Evolutionary conservation across 352 stramenopile genomes (phyloP).

Genomic region (Pythium guiyangense): DNA sequence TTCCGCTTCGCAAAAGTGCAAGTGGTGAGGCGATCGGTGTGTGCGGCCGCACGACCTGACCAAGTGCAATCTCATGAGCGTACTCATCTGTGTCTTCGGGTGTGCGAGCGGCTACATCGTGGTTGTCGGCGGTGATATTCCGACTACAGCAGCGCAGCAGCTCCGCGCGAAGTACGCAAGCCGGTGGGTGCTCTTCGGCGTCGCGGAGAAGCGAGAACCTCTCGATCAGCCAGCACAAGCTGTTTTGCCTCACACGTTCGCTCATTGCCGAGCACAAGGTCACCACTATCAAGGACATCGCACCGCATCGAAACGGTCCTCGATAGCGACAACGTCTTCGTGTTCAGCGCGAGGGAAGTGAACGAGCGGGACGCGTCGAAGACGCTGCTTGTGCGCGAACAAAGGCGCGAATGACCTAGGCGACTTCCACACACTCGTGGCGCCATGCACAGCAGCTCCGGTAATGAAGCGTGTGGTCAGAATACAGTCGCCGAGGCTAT

Average conservation of each 20-base stretch:
- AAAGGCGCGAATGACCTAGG: too few species aligned
- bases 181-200: constrained; percentile 38
- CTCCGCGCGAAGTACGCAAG: too few species aligned
- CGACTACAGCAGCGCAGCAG: too few species aligned
- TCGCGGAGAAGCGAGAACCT: constrained; percentile 92
- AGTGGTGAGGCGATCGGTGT: constrained; percentile 27
- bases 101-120: constrained; percentile 41
- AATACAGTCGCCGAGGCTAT: too few species aligned
- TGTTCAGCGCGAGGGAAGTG: too few species aligned
- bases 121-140: constrained; percentile 57
- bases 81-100: constrained; percentile 34
- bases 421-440: too few species aligned
- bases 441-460: too few species aligned
- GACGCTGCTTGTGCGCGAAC: too few species aligned
- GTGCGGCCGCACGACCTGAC: constrained; percentile 30
- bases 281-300: constrained; percentile 92
- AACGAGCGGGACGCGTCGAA: too few species aligned
- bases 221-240: constrained; percentile 90
- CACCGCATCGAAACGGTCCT: constrained; percentile 92
- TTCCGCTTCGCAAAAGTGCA: constrained; percentile 16
- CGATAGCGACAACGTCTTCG: constrained; percentile 87
- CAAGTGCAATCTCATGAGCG: constrained; percentile 30
- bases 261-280: constrained; percentile 78
- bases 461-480: too few species aligned
- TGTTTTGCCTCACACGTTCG: constrained; percentile 93